Percentiles rank a stretch among this genome's conserved stretches.
Evolutionary conservation across 768 basidiomycete genomes (phyloP).

Genomic region (Xerocomellus amylosporus): DNA sequence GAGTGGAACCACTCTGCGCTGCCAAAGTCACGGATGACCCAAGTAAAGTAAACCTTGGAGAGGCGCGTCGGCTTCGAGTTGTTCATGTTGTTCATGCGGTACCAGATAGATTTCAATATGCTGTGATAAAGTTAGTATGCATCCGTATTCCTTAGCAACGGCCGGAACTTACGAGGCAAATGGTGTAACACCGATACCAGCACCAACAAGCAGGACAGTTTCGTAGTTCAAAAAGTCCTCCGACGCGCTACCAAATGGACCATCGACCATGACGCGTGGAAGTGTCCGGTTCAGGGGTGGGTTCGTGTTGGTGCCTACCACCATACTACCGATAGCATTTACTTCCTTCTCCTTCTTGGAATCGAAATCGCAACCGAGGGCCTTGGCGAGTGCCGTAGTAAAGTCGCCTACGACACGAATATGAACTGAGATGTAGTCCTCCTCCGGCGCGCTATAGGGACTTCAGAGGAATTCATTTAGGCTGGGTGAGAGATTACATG

Average conservation of each 20-base stretch:
- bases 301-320: constrained; percentile 55
- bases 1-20: constrained; percentile 94
- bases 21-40: constrained; percentile 94
- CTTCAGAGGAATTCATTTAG: not conserved
- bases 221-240: constrained; percentile 93
- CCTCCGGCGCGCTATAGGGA: constrained; percentile 75
- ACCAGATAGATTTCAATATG: constrained; percentile 91
- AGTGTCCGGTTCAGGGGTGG: constrained; percentile 69
- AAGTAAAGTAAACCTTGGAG: constrained; percentile 90
- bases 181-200: constrained; percentile 95
- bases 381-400: constrained; percentile 74
- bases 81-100: constrained; percentile 89
- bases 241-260: constrained; percentile 89
- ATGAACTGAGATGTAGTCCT: constrained; percentile 93
- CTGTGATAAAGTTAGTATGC: constrained; percentile 35
- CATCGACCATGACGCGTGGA: constrained; percentile 94
- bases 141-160: not conserved
- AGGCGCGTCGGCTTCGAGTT: constrained; percentile 73
- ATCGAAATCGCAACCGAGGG: constrained; percentile 82
- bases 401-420: constrained; percentile 93
- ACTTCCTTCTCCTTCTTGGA: constrained; percentile 47
- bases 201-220: constrained; percentile 84
- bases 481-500: constrained; percentile 1
- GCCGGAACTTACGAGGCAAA: constrained; percentile 76
- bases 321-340: constrained; percentile 49